These are phyloP conservation scores for Aureobasidium vineae DNA, from an alignment of 2,329 filamentous ascomycete species.

Conservation along the genomic window DNA sequence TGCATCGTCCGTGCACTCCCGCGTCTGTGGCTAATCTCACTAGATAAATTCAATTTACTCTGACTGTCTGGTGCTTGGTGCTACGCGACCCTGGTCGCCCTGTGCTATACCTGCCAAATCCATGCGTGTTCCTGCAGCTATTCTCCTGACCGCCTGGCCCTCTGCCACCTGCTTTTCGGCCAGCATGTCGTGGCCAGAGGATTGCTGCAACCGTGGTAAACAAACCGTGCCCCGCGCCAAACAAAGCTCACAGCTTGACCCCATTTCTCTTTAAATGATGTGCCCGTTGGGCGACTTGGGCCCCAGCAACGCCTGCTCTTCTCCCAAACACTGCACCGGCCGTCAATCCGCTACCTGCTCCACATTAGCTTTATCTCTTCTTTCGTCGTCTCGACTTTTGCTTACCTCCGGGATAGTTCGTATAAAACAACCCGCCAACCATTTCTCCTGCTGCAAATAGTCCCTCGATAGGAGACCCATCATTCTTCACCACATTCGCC, in stretches of 20 bases:
- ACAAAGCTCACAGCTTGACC: conserved; percentile 18
- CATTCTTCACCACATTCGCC: conserved; percentile 51
- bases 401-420: conserved; percentile 59
- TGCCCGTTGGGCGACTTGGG: conserved; percentile 33
- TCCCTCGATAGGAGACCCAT: conserved; percentile 51
- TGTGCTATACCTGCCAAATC: not conserved
- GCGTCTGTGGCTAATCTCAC: conserved; percentile 6
- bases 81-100: conserved; percentile 1
- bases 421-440: conserved; percentile 63
- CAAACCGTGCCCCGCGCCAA: conserved; percentile 1
- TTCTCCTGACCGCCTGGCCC: not conserved
- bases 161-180: not conserved
- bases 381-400: not conserved
- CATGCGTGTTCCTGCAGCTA: conserved; percentile 21
- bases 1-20: not conserved
- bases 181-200: not conserved
- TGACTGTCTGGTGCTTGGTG: not conserved
- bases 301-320: conserved; percentile 42
- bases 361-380: not conserved
- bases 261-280: conserved; percentile 20
- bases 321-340: conserved; percentile 57
- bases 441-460: conserved; percentile 65
- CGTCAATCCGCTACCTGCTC: conserved; percentile 55
- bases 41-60: conserved; percentile 1
- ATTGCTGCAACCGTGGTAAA: not conserved